Evolutionary conservation across 2,329 filamentous ascomycete species (phyloP), one percentile per base, ranked within the genome.

Genomic region (Colletotrichum sansevieriae): DNA sequence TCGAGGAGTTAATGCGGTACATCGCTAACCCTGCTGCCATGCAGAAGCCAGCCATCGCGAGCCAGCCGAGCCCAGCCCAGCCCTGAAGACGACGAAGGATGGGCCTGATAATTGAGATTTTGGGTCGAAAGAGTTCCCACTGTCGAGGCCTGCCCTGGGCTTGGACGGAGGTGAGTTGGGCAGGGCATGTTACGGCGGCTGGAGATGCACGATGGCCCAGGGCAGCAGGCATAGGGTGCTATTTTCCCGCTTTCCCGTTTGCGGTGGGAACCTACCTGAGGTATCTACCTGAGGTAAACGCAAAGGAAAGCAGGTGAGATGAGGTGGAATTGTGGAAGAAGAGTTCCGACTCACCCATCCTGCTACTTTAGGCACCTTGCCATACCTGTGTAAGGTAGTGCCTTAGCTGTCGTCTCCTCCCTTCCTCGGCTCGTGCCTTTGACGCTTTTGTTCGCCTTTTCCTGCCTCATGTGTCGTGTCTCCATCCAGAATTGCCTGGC

Each of bases 351-450:
- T 46, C 46, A 29, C 39, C 49, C 51, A 37, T 54, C 59, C 18
- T 35, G 13, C 11, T 52, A 25, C 44, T 10, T 8, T 29, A 29
- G 25, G 10, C 33, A 35, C 54, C 12, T 22, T 49, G 11, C 11
- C 6, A 13, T 39, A 8, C 6, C 29, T 29, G 6, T 29, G 29
- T 29, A 39, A 15, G 37, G 37, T 39, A 39, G 37, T 39, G 15
- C 29, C 29, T 39, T 13, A 39, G 5, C 4, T 39, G 7, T 39
- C 37, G 49, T 55, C 15, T 46, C 29, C 33, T 13, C 29, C 29
- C 39, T 46, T 37, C 33, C 29, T 59, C 61, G 65, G 61, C 61
- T 65, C 41, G 65, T 65, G 61, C 54, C 61, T 59, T 65, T 41
- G 64, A 56, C 49, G 33, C 63, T 29, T 59, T 55, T 57, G 44